Percentiles rank a stretch among this genome's conserved stretches.
Evolutionary conservation across 257 asterid species (phyloP).

Genomic region (Leonotis leonurus): DNA sequence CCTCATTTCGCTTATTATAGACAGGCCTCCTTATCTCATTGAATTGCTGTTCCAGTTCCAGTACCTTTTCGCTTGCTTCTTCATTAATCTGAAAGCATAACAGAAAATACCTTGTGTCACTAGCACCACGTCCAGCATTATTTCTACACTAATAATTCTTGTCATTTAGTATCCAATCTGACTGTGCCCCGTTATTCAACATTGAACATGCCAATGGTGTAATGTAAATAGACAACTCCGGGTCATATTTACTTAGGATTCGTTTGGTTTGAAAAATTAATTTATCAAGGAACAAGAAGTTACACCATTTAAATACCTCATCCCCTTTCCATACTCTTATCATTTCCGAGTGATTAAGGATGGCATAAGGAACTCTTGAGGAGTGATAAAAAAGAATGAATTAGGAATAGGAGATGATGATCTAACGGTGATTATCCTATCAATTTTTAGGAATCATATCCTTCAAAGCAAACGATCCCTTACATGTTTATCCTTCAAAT

Average conservation of each 20-base stretch:
- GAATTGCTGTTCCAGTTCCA: constrained; percentile 85
- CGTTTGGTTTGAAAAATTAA: too few species aligned
- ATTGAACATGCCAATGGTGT: neutral
- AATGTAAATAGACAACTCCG: neutral
- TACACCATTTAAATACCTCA: too few species aligned
- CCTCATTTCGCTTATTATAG: constrained; percentile 67
- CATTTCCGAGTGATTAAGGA: too few species aligned
- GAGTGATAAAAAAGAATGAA: too few species aligned
- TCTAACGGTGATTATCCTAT: too few species aligned
- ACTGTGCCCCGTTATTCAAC: neutral
- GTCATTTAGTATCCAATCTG: neutral
- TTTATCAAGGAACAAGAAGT: too few species aligned
- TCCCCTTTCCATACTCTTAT: too few species aligned
- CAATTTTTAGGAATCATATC: too few species aligned
- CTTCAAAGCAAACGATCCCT: too few species aligned
- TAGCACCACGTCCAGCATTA: neutral
- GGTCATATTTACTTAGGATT: neutral
- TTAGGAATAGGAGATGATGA: too few species aligned
- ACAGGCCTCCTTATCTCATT: constrained; percentile 74
- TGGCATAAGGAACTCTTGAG: too few species aligned
- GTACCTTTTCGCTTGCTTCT: constrained; percentile 81
- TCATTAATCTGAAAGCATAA: constrained; percentile 64
- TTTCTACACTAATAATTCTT: neutral
- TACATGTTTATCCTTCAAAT: neutral
- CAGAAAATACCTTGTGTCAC: neutral